Evolutionary conservation across 75 land plant genomes (phyloP), one percentile per base, ranked within the genome.

Genomic region (Cryptomeria japonica): DNA sequence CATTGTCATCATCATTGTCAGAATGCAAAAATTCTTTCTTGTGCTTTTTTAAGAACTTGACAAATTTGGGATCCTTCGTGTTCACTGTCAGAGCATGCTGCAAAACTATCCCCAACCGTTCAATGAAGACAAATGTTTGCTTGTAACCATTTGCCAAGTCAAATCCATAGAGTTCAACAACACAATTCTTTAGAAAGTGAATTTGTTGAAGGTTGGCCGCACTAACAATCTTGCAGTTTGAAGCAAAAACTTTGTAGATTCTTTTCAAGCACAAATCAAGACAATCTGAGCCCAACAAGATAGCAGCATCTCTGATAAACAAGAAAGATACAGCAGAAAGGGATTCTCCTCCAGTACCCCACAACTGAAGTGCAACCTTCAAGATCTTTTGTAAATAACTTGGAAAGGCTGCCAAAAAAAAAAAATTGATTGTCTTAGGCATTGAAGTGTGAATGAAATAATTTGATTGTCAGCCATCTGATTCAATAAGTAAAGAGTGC

Each of bases 381-480:
- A 95, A 88, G 12, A 93, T 88, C 80, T 92, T 94, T 39, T 88
- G 89, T 53, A 91, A 91, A 36, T 97, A 84, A 88, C 90, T 91
- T 83, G 96, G 97, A 87, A 98, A 94, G 42, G 93, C 96, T 87
- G 90, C 93, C 87, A 98, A 89, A 84, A 96, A 94, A n/a, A n/a
- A 79, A 91, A 83, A 76, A 95, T 34, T 64, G 99, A 97, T 39
- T 89, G 91, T 90, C 96, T 93, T 42, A 97, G 86, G 39, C 94
- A 88, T 55, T 91, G 87, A 31, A 98, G 80, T 46, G 94, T 88
- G 58, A 95, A 96, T 7, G 89, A 87, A 83, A 98, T 91, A 88
- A 96, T 93, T 84, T 94, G 93, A 85, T 87, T 77, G 87, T 98
- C 99, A 25, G 99, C 92, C 87, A 92, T 90, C 86, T 97, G 96